These are phyloP conservation scores for Aaosphaeria arxii DNA, from an alignment of 2,329 filamentous ascomycete species.

Conservation along the genomic window DNA sequence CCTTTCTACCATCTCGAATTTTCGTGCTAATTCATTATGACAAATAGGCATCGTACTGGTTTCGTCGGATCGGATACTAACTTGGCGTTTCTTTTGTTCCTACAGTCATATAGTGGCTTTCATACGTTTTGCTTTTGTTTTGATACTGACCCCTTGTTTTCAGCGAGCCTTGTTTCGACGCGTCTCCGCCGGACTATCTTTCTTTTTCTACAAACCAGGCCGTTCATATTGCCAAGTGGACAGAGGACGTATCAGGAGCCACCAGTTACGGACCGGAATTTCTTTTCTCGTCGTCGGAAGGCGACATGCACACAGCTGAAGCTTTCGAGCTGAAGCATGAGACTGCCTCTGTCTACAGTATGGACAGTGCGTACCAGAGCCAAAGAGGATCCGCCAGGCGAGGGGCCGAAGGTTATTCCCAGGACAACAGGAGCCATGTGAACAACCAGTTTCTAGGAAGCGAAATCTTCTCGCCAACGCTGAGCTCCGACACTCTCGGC, in stretches of 20 bases:
- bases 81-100: constrained; percentile 34
- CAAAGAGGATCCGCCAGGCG: constrained; percentile 36
- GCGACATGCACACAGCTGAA: constrained; percentile 34
- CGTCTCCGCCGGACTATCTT: constrained; percentile 23
- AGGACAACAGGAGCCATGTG: constrained; percentile 28
- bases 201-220: constrained; percentile 27
- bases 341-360: constrained; percentile 39
- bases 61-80: constrained; percentile 24
- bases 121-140: constrained; percentile 14
- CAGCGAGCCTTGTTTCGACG: constrained; percentile 40
- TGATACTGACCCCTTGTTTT: constrained; percentile 33
- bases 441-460: constrained; percentile 27
- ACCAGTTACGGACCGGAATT: constrained; percentile 32
- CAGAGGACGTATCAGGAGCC: constrained; percentile 36
- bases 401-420: constrained; percentile 24
- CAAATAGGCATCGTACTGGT: constrained; percentile 8
- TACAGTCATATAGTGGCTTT: constrained; percentile 13
- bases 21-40: constrained; percentile 10
- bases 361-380: constrained; percentile 43
- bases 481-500: constrained; percentile 35
- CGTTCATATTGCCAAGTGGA: constrained; percentile 41
- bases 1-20: neutral
- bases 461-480: constrained; percentile 34
- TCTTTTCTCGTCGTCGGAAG: constrained; percentile 28
- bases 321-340: constrained; percentile 34